Evolutionary conservation across 768 basidiomycete species (phyloP).

Genomic region (Boletus barrowsii): DNA sequence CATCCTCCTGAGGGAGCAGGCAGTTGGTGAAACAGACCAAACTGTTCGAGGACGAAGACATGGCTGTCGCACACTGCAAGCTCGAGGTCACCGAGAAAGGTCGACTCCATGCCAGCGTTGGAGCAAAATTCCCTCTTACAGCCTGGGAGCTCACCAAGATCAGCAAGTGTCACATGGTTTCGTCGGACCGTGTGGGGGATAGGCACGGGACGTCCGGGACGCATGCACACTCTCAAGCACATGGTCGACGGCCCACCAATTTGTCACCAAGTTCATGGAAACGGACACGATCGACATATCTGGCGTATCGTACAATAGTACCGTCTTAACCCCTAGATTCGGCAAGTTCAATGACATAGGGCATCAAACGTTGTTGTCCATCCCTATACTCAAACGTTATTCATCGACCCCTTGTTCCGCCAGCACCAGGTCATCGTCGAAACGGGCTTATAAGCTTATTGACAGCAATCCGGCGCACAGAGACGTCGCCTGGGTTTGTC

Average conservation of each 20-base stretch:
- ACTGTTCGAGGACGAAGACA: slow-evolving; percentile 44
- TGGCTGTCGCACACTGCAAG: slow-evolving; percentile 13
- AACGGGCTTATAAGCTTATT: neutral
- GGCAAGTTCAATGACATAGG: neutral
- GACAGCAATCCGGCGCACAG: no score
- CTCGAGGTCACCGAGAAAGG: slow-evolving; percentile 6
- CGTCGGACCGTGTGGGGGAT: neutral
- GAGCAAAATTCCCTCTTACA: neutral
- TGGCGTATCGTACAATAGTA: no score
- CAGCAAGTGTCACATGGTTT: slow-evolving; percentile 13
- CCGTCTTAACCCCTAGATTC: neutral
- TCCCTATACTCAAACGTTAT: neutral
- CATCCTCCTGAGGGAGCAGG: slow-evolving; percentile 75
- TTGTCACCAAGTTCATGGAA: no score
- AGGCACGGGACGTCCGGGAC: no score
- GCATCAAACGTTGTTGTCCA: neutral
- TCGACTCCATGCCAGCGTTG: no score
- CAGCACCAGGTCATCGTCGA: neutral
- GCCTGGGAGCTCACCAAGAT: neutral
- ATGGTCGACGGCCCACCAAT: slow-evolving; percentile 7
- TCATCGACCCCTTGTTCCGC: no score
- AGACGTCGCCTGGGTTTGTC: neutral
- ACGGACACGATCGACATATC: no score
- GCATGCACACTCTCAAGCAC: neutral
- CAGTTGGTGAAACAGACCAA: slow-evolving; percentile 89